Evolutionary conservation across 768 basidiomycete genomes (phyloP), one percentile per base, ranked within the genome.

Genomic region (Lentinula guzmanii): DNA sequence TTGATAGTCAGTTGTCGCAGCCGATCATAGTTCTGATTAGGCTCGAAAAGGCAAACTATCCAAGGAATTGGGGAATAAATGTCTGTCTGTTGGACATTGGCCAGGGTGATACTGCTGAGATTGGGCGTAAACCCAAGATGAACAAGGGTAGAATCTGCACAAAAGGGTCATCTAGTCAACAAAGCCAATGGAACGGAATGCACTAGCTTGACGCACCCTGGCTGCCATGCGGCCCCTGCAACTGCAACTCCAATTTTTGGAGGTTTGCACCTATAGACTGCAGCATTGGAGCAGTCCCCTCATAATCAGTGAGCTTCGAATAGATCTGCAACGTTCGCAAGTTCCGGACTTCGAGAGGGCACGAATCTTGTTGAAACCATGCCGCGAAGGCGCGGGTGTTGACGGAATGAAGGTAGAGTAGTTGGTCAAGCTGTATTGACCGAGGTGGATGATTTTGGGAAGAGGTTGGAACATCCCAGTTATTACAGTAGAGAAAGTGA

Each of bases 381-480:
- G 43, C 31, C 4, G 33, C 21, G 58, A 59, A 59, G 58, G 58
- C 31, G 15, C 33, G 33, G 4, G 46, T 35, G 13, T 59, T 46
- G 28, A 48, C 46, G 11, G 16, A 31, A 39, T 35, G 58, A 59
- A 59, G n/a, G 18, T 59, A 42, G 3, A 59, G 41, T 18, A 35
- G n/a, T 15, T 59, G 41, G 21, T 59, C 45, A 8, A 59, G 33
- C 9, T 59, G 58, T 21, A 59, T 59, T 7, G 46, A 59, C n/a
- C 34, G 43, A 34, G 58, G 58, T 18, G 58, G 41, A 56, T 8
- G 13, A 34, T 2, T 24, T 4, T 9, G 0, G n/a, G 18, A 37
- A 5, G 53, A 15, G 5, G 31, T 16, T 33, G 33, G 52, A 13
- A 16, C 28, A 46, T 58, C 56, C 21, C 58, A 43, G 28, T 59